A percentile compares a stretch with the other conserved stretches of the same genome.
Conservation (phyloP, 225 moss, liverwort and hornwort species). For the Thuidium tamariscinum region DNA sequence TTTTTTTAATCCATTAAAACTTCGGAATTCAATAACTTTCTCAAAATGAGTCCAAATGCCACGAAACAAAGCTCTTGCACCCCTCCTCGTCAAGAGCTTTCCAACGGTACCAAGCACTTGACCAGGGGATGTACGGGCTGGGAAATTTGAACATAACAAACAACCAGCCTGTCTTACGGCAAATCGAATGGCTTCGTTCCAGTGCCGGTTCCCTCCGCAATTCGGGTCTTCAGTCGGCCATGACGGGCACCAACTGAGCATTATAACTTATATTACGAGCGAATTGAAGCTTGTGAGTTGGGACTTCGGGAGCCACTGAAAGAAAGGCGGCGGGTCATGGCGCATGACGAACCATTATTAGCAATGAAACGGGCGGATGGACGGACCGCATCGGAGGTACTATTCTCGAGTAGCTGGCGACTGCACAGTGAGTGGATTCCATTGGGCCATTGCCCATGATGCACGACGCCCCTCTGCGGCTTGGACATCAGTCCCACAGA, state of each 20-base stretch:
- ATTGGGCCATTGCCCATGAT: background rate
- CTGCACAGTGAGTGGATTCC: background rate
- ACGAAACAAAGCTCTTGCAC: too few species aligned
- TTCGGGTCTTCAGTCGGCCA: background rate
- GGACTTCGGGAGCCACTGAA: background rate
- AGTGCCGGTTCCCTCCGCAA: background rate
- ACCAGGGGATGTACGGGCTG: too few species aligned
- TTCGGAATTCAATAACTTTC: too few species aligned
- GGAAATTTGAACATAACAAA: too few species aligned
- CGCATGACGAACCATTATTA: background rate
- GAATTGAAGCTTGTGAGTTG: background rate
- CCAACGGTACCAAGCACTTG: too few species aligned
- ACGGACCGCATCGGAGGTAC: background rate
- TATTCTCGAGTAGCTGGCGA: background rate
- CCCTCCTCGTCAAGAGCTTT: too few species aligned
- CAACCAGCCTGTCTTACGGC: background rate
- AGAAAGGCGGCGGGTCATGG: background rate
- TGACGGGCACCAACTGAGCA: background rate
- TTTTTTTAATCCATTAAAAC: too few species aligned
- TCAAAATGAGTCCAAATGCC: too few species aligned
- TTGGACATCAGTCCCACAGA: too few species aligned
- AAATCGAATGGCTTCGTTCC: background rate
- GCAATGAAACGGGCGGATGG: background rate
- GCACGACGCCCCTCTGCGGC: too few species aligned
- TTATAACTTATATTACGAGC: too few species aligned